phyloP scores from a whole-genome alignment of 2,329 filamentous ascomycete genomes.

The Penicillium sp. region DNA sequence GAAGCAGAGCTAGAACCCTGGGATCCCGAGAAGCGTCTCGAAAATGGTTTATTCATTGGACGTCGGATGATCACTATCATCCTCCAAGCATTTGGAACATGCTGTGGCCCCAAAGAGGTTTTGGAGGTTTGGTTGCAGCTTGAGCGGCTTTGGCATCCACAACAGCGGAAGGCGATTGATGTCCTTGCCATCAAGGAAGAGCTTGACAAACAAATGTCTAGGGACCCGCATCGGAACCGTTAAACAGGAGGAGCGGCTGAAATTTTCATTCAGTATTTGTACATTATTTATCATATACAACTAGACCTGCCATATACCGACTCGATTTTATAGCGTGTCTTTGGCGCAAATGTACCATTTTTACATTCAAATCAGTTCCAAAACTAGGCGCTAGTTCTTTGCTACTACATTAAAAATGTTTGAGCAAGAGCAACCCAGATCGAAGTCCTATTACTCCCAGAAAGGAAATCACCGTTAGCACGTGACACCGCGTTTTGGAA shows the following conservation, averaged over 20 bases:
- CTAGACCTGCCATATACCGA: conserved; percentile 20
- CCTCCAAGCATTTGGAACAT: conserved; percentile 41
- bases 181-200: conserved; percentile 40
- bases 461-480: conserved; percentile 15
- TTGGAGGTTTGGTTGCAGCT: conserved; percentile 42
- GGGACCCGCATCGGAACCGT: conserved; percentile 7
- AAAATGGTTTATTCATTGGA: conserved; percentile 45
- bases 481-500: conserved; percentile 28
- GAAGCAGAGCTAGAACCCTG: conserved; percentile 4
- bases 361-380: not conserved
- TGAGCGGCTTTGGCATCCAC: conserved; percentile 42
- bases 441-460: not conserved
- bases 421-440: not conserved
- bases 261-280: conserved; percentile 22
- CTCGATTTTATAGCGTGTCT: conserved; percentile 16
- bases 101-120: conserved; percentile 37
- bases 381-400: no score
- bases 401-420: not conserved
- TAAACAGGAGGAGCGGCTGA: conserved; percentile 10
- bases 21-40: conserved; percentile 32
- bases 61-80: conserved; percentile 41
- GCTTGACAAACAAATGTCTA: conserved; percentile 37
- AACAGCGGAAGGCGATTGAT: conserved; percentile 37
- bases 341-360: conserved; percentile 4
- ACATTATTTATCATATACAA: conserved; percentile 28